Percentiles rank a stretch among this genome's conserved stretches.
Conservation (phyloP, 2,329 filamentous ascomycete genomes). For the Drechslera avenae region DNA sequence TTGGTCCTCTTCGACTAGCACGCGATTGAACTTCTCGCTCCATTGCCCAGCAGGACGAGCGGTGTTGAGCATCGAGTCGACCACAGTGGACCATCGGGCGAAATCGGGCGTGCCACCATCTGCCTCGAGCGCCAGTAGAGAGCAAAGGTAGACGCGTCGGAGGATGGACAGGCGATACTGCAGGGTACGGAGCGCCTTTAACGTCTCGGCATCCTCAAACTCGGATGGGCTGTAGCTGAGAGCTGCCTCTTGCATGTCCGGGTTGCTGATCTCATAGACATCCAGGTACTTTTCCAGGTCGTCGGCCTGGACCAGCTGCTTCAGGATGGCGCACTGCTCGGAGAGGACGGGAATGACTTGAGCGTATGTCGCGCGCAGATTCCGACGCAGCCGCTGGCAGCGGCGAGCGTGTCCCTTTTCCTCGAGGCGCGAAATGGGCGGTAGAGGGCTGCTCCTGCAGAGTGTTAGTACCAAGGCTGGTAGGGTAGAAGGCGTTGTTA, state of each 20-base stretch:
- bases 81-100: conserved; percentile 75
- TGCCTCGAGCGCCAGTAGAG: conserved; percentile 84
- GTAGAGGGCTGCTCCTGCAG: conserved; percentile 79
- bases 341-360: conserved; percentile 74
- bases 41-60: conserved; percentile 66
- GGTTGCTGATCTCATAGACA: conserved; percentile 56
- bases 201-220: conserved; percentile 74
- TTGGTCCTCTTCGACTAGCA: conserved; percentile 78
- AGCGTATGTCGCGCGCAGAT: conserved; percentile 71
- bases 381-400: conserved; percentile 78
- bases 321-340: conserved; percentile 70
- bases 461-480: conserved; percentile 28
- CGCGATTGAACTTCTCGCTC: conserved; percentile 68
- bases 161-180: conserved; percentile 76
- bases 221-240: conserved; percentile 66
- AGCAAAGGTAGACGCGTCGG: conserved; percentile 85
- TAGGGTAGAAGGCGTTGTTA: conserved; percentile 3
- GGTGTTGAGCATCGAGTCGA: conserved; percentile 73
- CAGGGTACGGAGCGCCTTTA: conserved; percentile 73
- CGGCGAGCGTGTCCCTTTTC: conserved; percentile 78
- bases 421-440: conserved; percentile 90
- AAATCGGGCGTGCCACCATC: conserved; percentile 79
- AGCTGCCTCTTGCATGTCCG: conserved; percentile 53
- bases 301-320: conserved; percentile 74
- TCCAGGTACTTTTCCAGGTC: conserved; percentile 93